Conservation (phyloP, 2,329 filamentous ascomycete genomes). For the Diaporthe amygdali region DNA sequence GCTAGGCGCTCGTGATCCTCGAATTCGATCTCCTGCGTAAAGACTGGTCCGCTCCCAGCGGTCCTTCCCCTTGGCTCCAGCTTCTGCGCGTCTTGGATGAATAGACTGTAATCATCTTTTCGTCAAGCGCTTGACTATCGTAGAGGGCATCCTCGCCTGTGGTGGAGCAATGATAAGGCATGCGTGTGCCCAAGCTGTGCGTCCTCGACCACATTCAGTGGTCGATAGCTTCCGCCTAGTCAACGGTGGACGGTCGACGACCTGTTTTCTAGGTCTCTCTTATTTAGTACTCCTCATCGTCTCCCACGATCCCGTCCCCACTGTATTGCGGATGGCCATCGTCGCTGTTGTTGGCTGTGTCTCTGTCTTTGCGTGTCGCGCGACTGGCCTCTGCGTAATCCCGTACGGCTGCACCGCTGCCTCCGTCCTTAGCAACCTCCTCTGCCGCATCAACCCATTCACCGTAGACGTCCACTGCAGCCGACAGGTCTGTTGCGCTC, state of each 20-base stretch:
- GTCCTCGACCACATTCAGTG: not conserved
- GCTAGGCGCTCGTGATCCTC: not conserved
- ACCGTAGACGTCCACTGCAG: conserved; percentile 92
- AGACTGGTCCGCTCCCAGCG: not conserved
- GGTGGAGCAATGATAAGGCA: not conserved
- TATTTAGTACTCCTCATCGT: conserved; percentile 62
- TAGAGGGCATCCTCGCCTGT: not conserved
- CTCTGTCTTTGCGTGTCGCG: conserved; percentile 26
- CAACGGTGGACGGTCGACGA: not conserved
- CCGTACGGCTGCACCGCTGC: conserved; percentile 27
- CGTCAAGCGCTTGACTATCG: not conserved
- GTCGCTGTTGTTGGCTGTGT: conserved; percentile 46
- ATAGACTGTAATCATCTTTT: not conserved
- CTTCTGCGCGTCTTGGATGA: not conserved
- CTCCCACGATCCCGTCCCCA: conserved; percentile 57
- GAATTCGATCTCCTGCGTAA: not conserved
- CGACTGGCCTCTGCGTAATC: conserved; percentile 27
- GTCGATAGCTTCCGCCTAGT: not conserved
- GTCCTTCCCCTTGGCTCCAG: not conserved
- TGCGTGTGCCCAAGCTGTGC: not conserved
- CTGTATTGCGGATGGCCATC: conserved; percentile 58
- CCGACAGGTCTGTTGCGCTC: conserved; percentile 73
- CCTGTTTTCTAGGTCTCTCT: not conserved
- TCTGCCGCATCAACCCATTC: conserved; percentile 92
- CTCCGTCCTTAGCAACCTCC: conserved; percentile 33